A percentile compares a stretch with the other conserved stretches of the same genome.
Evolutionary conservation across 1,284 basidiomycete species (phyloP).

Genomic region (Marasmius fiardii): DNA sequence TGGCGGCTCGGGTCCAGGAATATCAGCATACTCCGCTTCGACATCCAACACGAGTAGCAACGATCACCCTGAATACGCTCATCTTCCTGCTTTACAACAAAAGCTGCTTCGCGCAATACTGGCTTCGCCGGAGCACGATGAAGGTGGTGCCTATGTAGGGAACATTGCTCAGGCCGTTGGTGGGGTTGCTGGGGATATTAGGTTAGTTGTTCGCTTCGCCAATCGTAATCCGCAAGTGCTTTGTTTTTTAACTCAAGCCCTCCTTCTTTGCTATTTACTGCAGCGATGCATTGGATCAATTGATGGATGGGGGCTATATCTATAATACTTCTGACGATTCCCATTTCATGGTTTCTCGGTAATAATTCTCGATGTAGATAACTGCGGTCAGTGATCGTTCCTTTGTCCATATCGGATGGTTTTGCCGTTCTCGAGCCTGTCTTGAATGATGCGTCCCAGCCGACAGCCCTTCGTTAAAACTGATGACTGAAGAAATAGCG

Average conservation of each 20-base stretch:
- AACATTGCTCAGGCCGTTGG: slow-evolving; percentile 51
- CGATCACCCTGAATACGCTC: slow-evolving; percentile 35
- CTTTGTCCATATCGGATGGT: no score
- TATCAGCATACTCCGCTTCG: slow-evolving; percentile 26
- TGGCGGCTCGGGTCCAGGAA: slow-evolving; percentile 16
- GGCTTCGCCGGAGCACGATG: slow-evolving; percentile 36
- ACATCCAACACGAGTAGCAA: slow-evolving; percentile 10
- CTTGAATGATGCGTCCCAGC: background rate
- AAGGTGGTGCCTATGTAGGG: slow-evolving; percentile 60
- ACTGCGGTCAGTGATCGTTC: no score
- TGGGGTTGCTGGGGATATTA: slow-evolving; percentile 27
- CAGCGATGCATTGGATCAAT: slow-evolving; percentile 63
- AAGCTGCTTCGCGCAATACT: slow-evolving; percentile 63
- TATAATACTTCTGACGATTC: slow-evolving; percentile 69
- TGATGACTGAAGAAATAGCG: no score
- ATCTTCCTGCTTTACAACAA: slow-evolving; percentile 61
- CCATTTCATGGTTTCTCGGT: slow-evolving; percentile 43
- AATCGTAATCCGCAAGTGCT: slow-evolving; percentile 28
- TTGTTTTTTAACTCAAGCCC: no score
- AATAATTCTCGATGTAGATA: background rate
- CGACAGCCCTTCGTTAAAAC: background rate
- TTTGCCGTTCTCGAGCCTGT: no score
- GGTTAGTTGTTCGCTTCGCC: slow-evolving; percentile 39
- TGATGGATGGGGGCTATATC: slow-evolving; percentile 68
- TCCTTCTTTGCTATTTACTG: no score